Evolutionary conservation across 2,329 filamentous ascomycete species (phyloP).

Genomic region (Alternaria postmessia): DNA sequence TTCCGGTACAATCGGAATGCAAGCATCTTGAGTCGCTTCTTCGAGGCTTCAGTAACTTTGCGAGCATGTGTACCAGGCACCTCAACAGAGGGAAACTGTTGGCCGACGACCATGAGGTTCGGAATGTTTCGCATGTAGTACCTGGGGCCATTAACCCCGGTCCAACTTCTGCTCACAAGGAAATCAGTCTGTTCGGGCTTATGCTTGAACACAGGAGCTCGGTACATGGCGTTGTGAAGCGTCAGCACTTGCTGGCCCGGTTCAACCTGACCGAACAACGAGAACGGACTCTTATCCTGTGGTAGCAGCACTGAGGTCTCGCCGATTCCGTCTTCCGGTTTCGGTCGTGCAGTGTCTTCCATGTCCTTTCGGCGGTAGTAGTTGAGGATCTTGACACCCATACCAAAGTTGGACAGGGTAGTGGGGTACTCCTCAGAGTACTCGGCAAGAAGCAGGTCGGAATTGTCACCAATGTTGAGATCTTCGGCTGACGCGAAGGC

Average conservation of each 20-base stretch:
- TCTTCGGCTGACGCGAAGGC: constrained; percentile 83
- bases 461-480: constrained; percentile 87
- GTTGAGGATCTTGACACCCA: constrained; percentile 95
- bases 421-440: constrained; percentile 95
- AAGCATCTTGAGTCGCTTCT: constrained; percentile 96
- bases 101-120: constrained; percentile 88
- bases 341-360: constrained; percentile 79
- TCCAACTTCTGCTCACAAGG: constrained; percentile 82
- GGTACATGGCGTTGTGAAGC: constrained; percentile 93
- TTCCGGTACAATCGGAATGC: constrained; percentile 87
- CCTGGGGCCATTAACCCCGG: constrained; percentile 75
- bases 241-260: constrained; percentile 90
- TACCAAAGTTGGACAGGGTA: constrained; percentile 94
- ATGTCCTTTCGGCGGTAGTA: constrained; percentile 87
- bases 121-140: constrained; percentile 92
- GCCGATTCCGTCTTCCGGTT: constrained; percentile 74
- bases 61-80: constrained; percentile 92
- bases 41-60: constrained; percentile 95
- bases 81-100: constrained; percentile 90
- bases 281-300: constrained; percentile 95
- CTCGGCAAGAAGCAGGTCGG: constrained; percentile 85
- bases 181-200: constrained; percentile 81
- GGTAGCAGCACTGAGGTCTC: constrained; percentile 88
- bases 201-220: constrained; percentile 92
- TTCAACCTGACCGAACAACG: constrained; percentile 91